phyloP scores from a whole-genome alignment of 805 yeast species.

The Kuraishia borneana region DNA sequence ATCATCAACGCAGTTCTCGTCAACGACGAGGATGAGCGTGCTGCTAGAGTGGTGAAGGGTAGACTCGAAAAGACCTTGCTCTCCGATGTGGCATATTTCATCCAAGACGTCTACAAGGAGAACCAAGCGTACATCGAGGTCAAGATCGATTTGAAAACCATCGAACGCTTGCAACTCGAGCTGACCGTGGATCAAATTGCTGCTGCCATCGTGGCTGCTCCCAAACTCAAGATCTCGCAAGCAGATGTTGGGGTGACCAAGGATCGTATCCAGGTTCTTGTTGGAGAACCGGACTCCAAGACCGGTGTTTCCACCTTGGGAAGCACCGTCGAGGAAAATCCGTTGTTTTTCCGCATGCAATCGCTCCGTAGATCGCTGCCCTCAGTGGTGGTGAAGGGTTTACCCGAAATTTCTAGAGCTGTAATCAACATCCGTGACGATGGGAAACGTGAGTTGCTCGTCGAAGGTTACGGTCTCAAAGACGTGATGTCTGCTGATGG shows the following conservation, averaged over 20 bases:
- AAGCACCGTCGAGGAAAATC: conserved; percentile 26
- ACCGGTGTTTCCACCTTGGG: conserved; percentile 18
- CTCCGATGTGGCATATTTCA: conserved; percentile 76
- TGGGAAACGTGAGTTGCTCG: conserved; percentile 80
- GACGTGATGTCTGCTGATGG: conserved; percentile 98
- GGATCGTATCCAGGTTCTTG: conserved; percentile 57
- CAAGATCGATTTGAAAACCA: conserved; percentile 71
- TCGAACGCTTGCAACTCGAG: conserved; percentile 85
- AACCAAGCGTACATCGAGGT: conserved; percentile 69
- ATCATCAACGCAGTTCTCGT: conserved; percentile 91
- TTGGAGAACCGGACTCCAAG: conserved; percentile 30
- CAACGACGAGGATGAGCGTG: conserved; percentile 89
- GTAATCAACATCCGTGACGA: conserved; percentile 88
- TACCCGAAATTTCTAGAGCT: conserved; percentile 86
- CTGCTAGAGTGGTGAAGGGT: conserved; percentile 97
- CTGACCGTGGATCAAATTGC: conserved; percentile 80
- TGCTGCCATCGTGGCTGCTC: conserved; percentile 68
- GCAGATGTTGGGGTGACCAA: conserved; percentile 57
- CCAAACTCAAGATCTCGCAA: conserved; percentile 74
- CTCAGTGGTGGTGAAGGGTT: conserved; percentile 83
- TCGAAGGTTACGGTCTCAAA: conserved; percentile 95
- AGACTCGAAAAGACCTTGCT: conserved; percentile 87
- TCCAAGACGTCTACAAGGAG: conserved; percentile 89
- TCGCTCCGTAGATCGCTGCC: conserved; percentile 79
- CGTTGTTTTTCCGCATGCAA: conserved; percentile 79